phyloP scores from a whole-genome alignment of 257 asterid genomes.

The Knoxia roxburghii region DNA sequence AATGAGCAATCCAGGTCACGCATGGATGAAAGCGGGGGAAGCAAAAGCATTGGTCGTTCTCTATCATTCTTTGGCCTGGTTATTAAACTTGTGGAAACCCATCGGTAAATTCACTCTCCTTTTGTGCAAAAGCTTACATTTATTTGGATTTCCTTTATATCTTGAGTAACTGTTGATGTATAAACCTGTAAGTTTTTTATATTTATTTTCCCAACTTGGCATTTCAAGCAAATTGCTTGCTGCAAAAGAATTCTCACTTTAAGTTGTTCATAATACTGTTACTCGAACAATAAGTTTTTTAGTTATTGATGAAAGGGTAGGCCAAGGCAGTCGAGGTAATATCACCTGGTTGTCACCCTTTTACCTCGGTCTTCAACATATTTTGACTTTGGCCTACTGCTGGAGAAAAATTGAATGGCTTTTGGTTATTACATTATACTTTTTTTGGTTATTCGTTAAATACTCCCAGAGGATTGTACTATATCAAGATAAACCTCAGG shows the following conservation, averaged over 20 bases:
- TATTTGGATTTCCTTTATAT: not conserved
- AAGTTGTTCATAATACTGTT: not conserved
- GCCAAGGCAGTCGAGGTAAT: not conserved
- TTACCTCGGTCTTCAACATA: not conserved
- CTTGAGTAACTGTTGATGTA: not conserved
- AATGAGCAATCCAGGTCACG: slow-evolving; percentile 79
- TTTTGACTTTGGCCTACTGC: not conserved
- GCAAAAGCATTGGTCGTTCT: slow-evolving; percentile 44
- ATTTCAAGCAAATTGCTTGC: not conserved
- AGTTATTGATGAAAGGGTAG: not conserved
- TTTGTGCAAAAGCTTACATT: not conserved
- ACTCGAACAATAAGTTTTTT: not conserved
- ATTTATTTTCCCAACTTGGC: not conserved
- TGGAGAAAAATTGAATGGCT: not conserved
- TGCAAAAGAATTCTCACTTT: not conserved
- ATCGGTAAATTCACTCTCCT: slow-evolving; percentile 43
- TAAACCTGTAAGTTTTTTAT: not conserved
- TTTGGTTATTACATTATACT: not conserved
- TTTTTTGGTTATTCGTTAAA: not conserved
- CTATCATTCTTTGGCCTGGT: slow-evolving; percentile 81
- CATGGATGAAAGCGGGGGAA: slow-evolving; percentile 33
- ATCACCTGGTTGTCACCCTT: not conserved
- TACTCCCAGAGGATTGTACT: not conserved
- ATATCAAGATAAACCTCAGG: not conserved
- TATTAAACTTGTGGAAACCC: slow-evolving; percentile 72